A percentile compares a stretch with the other conserved stretches of the same genome.
These are phyloP conservation scores for Cyclotella sp. DNA, from an alignment of 108 stramenopile genomes.

Conservation along the genomic window DNA sequence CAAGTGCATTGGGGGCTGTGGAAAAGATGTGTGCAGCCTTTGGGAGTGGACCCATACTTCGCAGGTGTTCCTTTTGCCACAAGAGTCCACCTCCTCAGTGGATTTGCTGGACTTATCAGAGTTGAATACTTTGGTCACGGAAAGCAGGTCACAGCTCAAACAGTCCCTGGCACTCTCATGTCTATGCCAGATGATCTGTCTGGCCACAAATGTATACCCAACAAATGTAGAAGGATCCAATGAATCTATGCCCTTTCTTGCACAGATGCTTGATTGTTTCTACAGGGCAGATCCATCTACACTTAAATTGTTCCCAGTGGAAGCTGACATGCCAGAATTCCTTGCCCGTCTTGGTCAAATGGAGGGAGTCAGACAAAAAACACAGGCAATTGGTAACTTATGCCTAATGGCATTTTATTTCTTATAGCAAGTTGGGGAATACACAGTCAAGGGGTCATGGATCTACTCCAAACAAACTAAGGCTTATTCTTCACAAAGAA, in stretches of 20 bases:
- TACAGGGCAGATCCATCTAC: too few relatives aligned
- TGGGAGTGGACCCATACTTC: conserved; percentile 23
- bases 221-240: conserved; percentile 8
- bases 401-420: conserved; percentile 10
- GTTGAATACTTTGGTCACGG: neutral
- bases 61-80: neutral
- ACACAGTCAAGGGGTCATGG: too few relatives aligned
- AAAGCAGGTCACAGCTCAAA: too few relatives aligned
- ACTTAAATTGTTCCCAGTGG: conserved; percentile 7
- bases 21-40: neutral
- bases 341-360: neutral
- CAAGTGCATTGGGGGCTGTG: neutral
- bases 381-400: neutral
- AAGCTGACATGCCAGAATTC: conserved; percentile 9
- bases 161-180: too few relatives aligned
- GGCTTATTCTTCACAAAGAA: conserved; percentile 6
- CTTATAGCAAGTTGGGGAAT: too few relatives aligned
- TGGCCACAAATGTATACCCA: too few relatives aligned
- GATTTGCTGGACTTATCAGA: neutral
- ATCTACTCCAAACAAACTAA: conserved; percentile 12
- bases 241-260: neutral
- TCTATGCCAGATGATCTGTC: neutral
- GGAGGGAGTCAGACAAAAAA: too few relatives aligned
- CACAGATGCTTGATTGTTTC: too few relatives aligned
- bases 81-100: neutral